Evolutionary conservation across 2,329 filamentous ascomycete species (phyloP), one percentile per base, ranked within the genome.

Genomic region (Verticillium isaacii): DNA sequence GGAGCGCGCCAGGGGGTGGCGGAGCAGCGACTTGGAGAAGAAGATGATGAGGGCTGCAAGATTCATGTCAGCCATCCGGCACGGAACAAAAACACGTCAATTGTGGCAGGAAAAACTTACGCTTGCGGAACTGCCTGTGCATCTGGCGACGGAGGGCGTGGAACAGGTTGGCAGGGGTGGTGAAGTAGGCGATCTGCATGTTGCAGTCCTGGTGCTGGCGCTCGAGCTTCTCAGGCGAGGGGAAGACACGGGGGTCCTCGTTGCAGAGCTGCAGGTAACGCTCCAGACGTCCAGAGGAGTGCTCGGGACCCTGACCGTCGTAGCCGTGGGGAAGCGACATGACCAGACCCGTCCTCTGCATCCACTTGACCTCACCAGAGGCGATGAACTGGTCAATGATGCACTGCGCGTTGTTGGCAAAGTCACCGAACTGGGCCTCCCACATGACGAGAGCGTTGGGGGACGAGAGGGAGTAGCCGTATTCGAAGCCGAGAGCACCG

Each of bases 201-300:
- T 99, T 99, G 85, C 93, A 97, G 80, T 99, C 95, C 81, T 99
- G 95, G 82, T 99, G 95, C 79, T 98, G 95, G 69, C 95, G 92
- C 61, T 96, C 89, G 64, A 98, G 87, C 83, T 95, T 97, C 68
- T 97, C 93, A 36, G 85, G 82, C 1, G 87, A 84, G 60, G 95
- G 95, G 88, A 93, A 99, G 71, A 95, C 86, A 66, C 95, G 91
- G 61, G 95, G 93, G 73, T 99, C 95, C 77, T 99, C 95, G 79
- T 98, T 98, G 80, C 90, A 95, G 64, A 99, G 88, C 79, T 98
- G 95, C 66, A 99, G 85, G 80, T 96, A 99, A 72, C 95, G 91
- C 82, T 99, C 95, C 79, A 99, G 91, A 76, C 95, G 91, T 63
- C 92, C 95, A 64, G 95, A 99, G 65, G 94, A 98, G 82, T 99